Evolutionary conservation across 2,329 filamentous ascomycete species (phyloP).

Genomic region (Botryotinia calthae): DNA sequence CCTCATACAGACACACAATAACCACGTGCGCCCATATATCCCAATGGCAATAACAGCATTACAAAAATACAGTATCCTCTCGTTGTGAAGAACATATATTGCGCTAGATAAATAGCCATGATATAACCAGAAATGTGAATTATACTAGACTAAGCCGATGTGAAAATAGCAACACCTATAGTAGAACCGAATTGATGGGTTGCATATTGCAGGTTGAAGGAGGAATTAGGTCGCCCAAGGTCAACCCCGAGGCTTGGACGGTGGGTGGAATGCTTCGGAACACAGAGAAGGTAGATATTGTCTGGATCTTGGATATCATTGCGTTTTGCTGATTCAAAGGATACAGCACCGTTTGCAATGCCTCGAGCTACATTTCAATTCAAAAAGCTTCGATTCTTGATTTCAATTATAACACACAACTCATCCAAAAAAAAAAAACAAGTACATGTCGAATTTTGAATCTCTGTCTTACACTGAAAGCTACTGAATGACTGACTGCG

Average conservation of each 20-base stretch:
- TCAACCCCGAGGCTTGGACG: background rate
- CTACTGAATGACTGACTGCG: background rate
- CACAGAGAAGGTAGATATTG: fast-evolving
- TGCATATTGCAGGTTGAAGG: background rate
- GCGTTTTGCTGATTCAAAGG: background rate
- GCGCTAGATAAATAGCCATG: background rate
- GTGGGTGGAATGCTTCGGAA: background rate
- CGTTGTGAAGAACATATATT: background rate
- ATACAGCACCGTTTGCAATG: background rate
- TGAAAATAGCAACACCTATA: background rate
- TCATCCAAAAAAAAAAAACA: background rate
- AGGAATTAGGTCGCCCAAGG: background rate
- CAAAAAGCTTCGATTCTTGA: background rate
- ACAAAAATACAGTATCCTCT: background rate
- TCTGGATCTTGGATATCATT: background rate
- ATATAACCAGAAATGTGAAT: background rate
- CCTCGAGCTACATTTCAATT: background rate
- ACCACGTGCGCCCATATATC: background rate
- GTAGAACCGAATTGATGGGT: background rate
- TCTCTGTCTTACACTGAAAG: background rate
- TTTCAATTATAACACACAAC: background rate
- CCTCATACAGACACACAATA: background rate
- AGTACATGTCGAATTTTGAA: background rate
- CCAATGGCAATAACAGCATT: background rate
- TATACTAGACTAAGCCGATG: background rate